Base-by-base conservation (phyloP, 805 yeast species). In the Candida arabinofermentans region DNA sequence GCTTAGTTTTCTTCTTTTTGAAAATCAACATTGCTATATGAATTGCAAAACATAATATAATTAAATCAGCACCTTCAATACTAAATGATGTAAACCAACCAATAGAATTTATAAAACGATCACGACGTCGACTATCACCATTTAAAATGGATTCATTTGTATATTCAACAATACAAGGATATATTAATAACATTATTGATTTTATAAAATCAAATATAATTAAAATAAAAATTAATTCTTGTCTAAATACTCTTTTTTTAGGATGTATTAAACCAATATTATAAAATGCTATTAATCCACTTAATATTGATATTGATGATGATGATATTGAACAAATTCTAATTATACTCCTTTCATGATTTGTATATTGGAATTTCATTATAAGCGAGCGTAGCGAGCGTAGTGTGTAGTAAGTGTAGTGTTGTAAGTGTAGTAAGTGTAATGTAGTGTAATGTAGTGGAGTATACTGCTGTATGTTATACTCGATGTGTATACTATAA, bases 51-150 rank as follows among this genome's bases (percentile, higher is more conserved):
- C 83, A 73, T 24, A 87, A 66, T 39, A 88, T 89, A 14, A 93
- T 89, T 27, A 87, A 57, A 62, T 89, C 97, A 2, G 90, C 88
- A 17, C 95, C 95, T 61, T 86, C 95, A 12, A 85, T 83, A 18
- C 87, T 73, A 30, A 81, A 71, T 3, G 90, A 86, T 1, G 95
- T 84, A 61, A 86, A 80, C 69, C 85, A 88, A 2, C 96, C 96
- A 27, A 83, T 72, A 4, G 79, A 75, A 54, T 81, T 77, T 52
- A 82, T 77, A 55, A 83, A 77, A 24, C n/a, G n/a, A n/a, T n/a
- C n/a, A n/a, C n/a, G n/a, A n/a, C n/a, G n/a, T n/a, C n/a, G n/a
- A n/a, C 59, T 61, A 2, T 22, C 24, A 41, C 50, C 53, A 1
- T 21, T 12, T 13, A 36, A 41, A 3, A 48, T 40, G 1, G 17